These are phyloP conservation scores for Syzygium grande DNA, from an alignment of 345 rosid genomes.

Conservation along the genomic window DNA sequence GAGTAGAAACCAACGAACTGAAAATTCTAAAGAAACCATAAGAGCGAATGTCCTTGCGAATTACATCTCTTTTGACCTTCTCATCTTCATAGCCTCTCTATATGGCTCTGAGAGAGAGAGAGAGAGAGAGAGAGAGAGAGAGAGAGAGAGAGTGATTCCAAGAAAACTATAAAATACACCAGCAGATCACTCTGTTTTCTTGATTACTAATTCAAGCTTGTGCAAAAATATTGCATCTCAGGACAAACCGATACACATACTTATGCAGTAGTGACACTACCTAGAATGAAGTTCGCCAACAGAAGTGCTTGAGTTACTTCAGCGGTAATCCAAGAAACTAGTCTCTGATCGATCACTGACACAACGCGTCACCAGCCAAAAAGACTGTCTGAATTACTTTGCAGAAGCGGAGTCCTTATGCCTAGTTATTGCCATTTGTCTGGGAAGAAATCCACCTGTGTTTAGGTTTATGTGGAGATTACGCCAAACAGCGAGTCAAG, in stretches of 20 bases:
- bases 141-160: neutral
- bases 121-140: neutral
- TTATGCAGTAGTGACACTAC: neutral
- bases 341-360: neutral
- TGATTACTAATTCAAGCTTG: neutral
- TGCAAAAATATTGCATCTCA: neutral
- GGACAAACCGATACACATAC: neutral
- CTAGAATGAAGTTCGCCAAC: neutral
- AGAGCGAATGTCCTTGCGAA: neutral
- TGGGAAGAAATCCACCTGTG: slow-evolving; percentile 36
- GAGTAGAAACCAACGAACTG: neutral
- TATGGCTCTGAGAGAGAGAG: neutral
- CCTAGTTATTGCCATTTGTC: slow-evolving; percentile 21
- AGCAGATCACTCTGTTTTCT: neutral
- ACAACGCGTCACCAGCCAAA: neutral
- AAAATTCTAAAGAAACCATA: neutral
- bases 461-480: neutral
- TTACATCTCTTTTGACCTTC: neutral
- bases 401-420: slow-evolving; percentile 9
- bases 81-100: neutral
- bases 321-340: neutral
- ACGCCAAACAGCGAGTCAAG: neutral
- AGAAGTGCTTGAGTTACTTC: neutral
- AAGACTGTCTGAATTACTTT: slow-evolving; percentile 16
- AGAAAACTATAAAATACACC: neutral